These are phyloP conservation scores for Torulaspora maleeae DNA, from an alignment of 805 yeast genomes.

Conservation along the genomic window DNA sequence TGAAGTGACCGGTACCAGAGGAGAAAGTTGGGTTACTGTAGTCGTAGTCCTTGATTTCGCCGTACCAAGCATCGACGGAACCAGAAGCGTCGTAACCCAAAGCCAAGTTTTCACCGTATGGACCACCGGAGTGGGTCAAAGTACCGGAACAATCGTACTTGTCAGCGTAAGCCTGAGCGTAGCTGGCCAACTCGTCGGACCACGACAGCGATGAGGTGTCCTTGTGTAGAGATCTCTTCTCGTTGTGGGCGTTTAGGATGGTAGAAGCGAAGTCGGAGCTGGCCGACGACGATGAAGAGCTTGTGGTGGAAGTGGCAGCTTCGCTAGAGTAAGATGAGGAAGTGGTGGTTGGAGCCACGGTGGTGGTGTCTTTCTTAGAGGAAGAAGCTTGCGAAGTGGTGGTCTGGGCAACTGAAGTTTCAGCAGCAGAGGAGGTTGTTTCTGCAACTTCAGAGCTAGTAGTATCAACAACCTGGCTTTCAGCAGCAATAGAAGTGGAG, in stretches of 20 bases:
- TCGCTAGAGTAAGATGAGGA: constrained; percentile 6
- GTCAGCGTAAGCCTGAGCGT: constrained; percentile 56
- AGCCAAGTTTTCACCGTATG: constrained; percentile 79
- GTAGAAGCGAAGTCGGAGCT: constrained; percentile 28
- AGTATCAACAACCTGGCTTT: not conserved
- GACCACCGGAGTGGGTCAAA: constrained; percentile 64
- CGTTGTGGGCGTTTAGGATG: constrained; percentile 60
- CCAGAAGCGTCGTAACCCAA: constrained; percentile 54
- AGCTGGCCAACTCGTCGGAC: constrained; percentile 48
- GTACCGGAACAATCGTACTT: constrained; percentile 50
- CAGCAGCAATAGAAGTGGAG: no score
- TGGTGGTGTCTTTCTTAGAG: constrained; percentile 3
- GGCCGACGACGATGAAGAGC: constrained; percentile 26
- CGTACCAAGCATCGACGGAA: constrained; percentile 74
- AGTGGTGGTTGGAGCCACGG: constrained; percentile 5
- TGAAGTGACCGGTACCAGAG: constrained; percentile 67
- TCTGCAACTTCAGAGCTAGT: constrained; percentile 4
- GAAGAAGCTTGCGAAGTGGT: constrained; percentile 9
- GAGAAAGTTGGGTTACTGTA: constrained; percentile 47
- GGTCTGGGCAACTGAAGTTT: constrained; percentile 6
- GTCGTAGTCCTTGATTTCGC: constrained; percentile 54
- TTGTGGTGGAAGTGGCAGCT: constrained; percentile 11
- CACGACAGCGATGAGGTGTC: constrained; percentile 43
- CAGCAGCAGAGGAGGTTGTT: constrained; percentile 4
- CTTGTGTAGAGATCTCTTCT: constrained; percentile 51